Evolutionary conservation across 768 basidiomycete species (phyloP), one percentile per base, ranked within the genome.

Genomic region (Tulasnella sp.): DNA sequence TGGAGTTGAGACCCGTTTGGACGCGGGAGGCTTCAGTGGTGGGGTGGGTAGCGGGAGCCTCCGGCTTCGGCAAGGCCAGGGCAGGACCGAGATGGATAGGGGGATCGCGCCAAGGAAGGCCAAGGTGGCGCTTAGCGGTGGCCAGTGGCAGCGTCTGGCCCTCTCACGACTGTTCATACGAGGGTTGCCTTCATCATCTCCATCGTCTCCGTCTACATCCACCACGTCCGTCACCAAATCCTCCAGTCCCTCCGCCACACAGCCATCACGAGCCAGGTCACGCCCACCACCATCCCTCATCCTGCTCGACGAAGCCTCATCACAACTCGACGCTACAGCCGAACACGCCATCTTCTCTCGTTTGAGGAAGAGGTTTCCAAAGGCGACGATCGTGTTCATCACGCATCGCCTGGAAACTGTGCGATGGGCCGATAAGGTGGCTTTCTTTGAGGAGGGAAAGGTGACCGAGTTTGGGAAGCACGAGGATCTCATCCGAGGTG

Each of bases 111-210:
- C 34, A 15, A 38, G 15, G 34, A 38, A 38, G 34, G 15, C 34
- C 7, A 38, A 38, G 15, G 34, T 38, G 34, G 34, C 34, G 7
- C 15, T 38, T 5, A 38, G 34, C 15, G 34, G 34, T 7, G 34
- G 34, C 5, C 34, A 90, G 86, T 91, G 89, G 89, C 88, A 91
- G 71, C 75, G 86, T 64, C 79, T 93, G 59, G 89, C 91, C 17
- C 78, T 92, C 50, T 85, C 89, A 49, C 79, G 91, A 49, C 86
- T 88, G 15, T 92, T 92, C 66, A 88, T 92, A 85, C 76, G 89
- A 61, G 84, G 86, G n/a, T n/a, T n/a, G n/a, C n/a, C n/a, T 15
- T 38, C 34, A 38, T 38, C 34, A 38, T 38, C n/a, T 49, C 34
- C 34, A 38, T 7, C 7, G 15, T 38, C 34, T n/a, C n/a, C n/a